Conservation (phyloP, 148 eudicot species). For the Linanthus parryae region DNA sequence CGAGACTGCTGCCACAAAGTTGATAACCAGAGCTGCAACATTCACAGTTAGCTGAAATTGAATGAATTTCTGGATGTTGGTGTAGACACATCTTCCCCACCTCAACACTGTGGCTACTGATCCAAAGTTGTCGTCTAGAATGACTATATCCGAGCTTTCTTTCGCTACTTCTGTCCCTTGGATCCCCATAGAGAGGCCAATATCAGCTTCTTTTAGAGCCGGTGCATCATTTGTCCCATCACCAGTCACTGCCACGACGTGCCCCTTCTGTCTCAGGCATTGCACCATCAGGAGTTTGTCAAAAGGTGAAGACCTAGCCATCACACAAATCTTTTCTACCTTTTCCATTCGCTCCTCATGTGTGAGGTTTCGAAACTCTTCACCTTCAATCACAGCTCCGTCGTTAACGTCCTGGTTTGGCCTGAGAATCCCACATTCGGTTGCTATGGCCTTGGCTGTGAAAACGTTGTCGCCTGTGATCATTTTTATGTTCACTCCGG, state of each 20-base stretch:
- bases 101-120: constrained; percentile 5
- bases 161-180: constrained; percentile 19
- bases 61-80: constrained; percentile 11
- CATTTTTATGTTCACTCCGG: constrained; percentile 13
- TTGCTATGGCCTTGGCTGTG: constrained; percentile 12
- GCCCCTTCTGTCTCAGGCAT: constrained; percentile 12
- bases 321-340: constrained; percentile 12
- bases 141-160: constrained; percentile 19
- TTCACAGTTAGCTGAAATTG: constrained; percentile 16
- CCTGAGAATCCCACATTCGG: constrained; percentile 14
- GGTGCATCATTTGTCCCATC: constrained; percentile 19
- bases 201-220: constrained; percentile 16
- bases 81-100: constrained; percentile 18
- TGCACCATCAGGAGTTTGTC: constrained; percentile 18
- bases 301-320: constrained; percentile 15
- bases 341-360: constrained; percentile 9
- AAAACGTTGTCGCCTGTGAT: constrained; percentile 14
- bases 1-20: constrained; percentile 11
- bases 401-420: background rate
- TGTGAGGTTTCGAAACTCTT: constrained; percentile 11
- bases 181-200: constrained; percentile 20
- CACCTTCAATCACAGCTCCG: constrained; percentile 11
- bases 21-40: constrained; percentile 9
- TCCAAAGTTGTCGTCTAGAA: constrained; percentile 15
- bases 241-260: constrained; percentile 14